Base-by-base conservation (phyloP, 768 basidiomycete species). In the Leccinum longicurvipes region DNA sequence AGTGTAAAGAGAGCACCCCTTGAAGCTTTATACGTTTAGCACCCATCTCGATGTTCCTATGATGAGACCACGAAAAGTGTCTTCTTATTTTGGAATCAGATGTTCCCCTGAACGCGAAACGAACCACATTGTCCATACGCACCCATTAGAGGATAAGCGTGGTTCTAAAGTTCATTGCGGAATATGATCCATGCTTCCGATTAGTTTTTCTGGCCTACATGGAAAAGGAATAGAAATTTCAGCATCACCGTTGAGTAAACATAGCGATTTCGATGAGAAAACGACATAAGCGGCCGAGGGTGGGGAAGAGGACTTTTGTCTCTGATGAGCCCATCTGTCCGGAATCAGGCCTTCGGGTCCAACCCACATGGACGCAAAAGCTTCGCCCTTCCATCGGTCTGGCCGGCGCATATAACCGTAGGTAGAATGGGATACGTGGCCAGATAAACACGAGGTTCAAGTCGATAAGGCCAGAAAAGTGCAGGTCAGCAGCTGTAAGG, bases 11-110 rank as follows among this genome's bases (percentile, higher is more conserved):
- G 48, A 4, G 11, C 10, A 42, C 29, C 31, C n/a, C 11, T 34
- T 7, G n/a, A 17, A 14, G 45, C 17, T 63, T 63, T 63, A 65
- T 68, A 59, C 21, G 23, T 49, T 45, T 11, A 31, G 24, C 9
- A 48, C 17, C 21, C 21, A 11, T 15, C 23, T 17, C 6, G 39
- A 51, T 15, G 32, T 49, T 50, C 59, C 50, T 53, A 36, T 55
- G 55, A 32, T 46, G 32, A 29, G 31, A 19, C 4, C 15, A 27
- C 2, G 8, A 34, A 15, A 28, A 14, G 51, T 44, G 32, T 44
- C 21, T 36, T 28, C 31, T n/a, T 23, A 24, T 21, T 23, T n/a
- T 17, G n/a, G 29, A 48, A 51, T 42, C 23, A 41, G 42, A 34
- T 25, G 23, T 12, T 34, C 12, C 21, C 31, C 24, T 28, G 28